phyloP scores from a whole-genome alignment of 371 early-diverging fungal genomes.

The Entomophthora muscae region DNA sequence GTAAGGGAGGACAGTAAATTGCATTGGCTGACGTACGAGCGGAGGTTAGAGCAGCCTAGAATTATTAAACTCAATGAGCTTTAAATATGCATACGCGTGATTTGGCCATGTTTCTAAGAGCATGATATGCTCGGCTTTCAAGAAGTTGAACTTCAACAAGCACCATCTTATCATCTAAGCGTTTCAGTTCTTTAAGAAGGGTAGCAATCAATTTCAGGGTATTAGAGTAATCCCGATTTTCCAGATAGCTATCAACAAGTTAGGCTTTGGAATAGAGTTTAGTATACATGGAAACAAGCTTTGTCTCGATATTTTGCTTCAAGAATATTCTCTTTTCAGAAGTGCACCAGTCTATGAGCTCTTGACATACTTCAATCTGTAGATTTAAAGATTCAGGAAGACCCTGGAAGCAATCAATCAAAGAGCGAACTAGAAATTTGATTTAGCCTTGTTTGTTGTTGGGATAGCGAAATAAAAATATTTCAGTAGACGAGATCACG shows the following conservation, averaged over 20 bases:
- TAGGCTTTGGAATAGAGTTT: background rate
- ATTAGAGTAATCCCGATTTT: conserved; percentile 85
- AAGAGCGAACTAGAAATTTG: conserved; percentile 38
- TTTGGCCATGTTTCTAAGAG: conserved; percentile 83
- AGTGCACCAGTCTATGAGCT: conserved; percentile 81
- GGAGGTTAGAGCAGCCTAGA: conserved; percentile 86
- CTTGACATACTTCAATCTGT: conserved; percentile 83
- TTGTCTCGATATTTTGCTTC: conserved; percentile 85
- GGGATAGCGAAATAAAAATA: background rate
- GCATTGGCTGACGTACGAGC: conserved; percentile 94
- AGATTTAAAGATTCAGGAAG: conserved; percentile 73
- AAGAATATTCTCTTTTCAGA: conserved; percentile 83
- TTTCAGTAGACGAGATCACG: too few relatives aligned
- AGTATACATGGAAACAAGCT: conserved; percentile 58
- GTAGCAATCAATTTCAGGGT: conserved; percentile 67
- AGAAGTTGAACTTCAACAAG: conserved; percentile 91
- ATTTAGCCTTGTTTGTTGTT: background rate
- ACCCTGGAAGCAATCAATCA: conserved; percentile 76
- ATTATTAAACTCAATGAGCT: too few relatives aligned
- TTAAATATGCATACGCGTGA: conserved; percentile 47
- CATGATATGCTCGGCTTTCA: conserved; percentile 89
- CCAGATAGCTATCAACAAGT: conserved; percentile 70
- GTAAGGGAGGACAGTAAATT: conserved; percentile 92
- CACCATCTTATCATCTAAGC: conserved; percentile 94
- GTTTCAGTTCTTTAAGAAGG: conserved; percentile 87